Percentiles rank a stretch among this genome's conserved stretches.
Conservation (phyloP, 306 rosid genomes). For the Lablab purpureus region DNA sequence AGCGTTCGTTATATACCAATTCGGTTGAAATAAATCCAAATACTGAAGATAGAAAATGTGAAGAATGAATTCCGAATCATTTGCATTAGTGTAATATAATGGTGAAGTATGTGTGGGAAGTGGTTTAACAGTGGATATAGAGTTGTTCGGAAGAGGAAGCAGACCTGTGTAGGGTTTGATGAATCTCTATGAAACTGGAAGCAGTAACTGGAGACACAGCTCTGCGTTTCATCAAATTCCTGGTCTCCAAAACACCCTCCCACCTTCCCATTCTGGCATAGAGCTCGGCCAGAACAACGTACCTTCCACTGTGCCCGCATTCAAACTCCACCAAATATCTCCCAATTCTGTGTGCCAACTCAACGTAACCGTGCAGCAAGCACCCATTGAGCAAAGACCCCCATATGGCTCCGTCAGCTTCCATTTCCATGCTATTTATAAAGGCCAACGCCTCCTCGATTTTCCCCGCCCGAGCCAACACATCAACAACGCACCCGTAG, state of each 20-base stretch:
- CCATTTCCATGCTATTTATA: conserved; percentile 52
- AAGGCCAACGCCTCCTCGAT: conserved; percentile 52
- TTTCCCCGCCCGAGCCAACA: conserved; percentile 60
- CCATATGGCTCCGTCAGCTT: conserved; percentile 55
- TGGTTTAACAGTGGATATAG: no score
- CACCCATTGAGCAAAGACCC: conserved; percentile 61
- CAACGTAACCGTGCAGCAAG: conserved; percentile 58
- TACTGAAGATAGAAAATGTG: no score
- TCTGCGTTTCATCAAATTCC: conserved; percentile 58
- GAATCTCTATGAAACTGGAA: conserved; percentile 67
- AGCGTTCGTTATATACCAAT: no score
- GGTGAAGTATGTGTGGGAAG: no score
- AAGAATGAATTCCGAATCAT: no score
- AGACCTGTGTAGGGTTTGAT: conserved; percentile 51
- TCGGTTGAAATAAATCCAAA: no score
- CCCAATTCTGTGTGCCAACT: conserved; percentile 60
- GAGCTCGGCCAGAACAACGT: conserved; percentile 59
- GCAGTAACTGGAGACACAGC: conserved; percentile 47
- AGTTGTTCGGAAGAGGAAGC: neutral
- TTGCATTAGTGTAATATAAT: no score
- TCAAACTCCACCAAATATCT: conserved; percentile 60
- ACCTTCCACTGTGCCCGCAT: conserved; percentile 62
- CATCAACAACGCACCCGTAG: conserved; percentile 67
- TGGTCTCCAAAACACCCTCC: conserved; percentile 55
- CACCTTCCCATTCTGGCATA: conserved; percentile 58